These are phyloP conservation scores for Saksenaea vasiformis DNA, from an alignment of 371 early-diverging fungal genomes.

Conservation along the genomic window DNA sequence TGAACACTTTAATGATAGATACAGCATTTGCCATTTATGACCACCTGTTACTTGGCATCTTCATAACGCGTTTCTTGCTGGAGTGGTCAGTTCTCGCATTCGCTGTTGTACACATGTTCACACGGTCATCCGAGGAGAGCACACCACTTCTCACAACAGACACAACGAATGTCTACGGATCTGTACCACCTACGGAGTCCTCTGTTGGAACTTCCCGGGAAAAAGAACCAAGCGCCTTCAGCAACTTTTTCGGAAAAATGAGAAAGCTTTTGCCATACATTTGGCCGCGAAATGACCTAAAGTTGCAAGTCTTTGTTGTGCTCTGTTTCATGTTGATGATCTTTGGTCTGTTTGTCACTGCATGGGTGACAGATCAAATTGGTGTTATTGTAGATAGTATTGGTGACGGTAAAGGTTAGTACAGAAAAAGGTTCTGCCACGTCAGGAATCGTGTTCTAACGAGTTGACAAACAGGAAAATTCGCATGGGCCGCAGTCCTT, in stretches of 20 bases:
- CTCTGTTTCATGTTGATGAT: slow-evolving; percentile 69
- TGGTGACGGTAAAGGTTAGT: slow-evolving; percentile 32
- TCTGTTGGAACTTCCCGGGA: slow-evolving; percentile 3
- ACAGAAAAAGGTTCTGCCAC: neutral
- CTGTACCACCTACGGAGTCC: slow-evolving; percentile 16
- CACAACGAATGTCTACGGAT: slow-evolving; percentile 16
- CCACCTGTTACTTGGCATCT: slow-evolving; percentile 23
- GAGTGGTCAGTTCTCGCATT: slow-evolving; percentile 21
- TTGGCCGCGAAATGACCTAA: slow-evolving; percentile 75
- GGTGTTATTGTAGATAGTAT: slow-evolving; percentile 74
- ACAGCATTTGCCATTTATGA: slow-evolving; percentile 38
- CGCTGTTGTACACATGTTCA: slow-evolving; percentile 30
- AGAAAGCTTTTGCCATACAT: slow-evolving; percentile 77
- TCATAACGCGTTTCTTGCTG: slow-evolving; percentile 30
- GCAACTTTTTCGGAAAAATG: slow-evolving; percentile 57
- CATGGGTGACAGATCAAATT: slow-evolving; percentile 79
- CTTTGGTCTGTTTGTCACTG: slow-evolving; percentile 78
- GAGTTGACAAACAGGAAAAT: slow-evolving; percentile 16
- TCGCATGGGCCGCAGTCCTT: slow-evolving; percentile 67
- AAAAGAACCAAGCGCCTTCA: slow-evolving; percentile 29
- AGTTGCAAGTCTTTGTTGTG: slow-evolving; percentile 71
- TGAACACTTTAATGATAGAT: slow-evolving; percentile 13
- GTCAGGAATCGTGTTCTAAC: neutral
- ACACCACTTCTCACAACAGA: slow-evolving; percentile 9
- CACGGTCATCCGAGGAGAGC: slow-evolving; percentile 10